Evolutionary conservation across 2,329 filamentous ascomycete genomes (phyloP), one percentile per base, ranked within the genome.

Genomic region (Xylariaceae sp.): DNA sequence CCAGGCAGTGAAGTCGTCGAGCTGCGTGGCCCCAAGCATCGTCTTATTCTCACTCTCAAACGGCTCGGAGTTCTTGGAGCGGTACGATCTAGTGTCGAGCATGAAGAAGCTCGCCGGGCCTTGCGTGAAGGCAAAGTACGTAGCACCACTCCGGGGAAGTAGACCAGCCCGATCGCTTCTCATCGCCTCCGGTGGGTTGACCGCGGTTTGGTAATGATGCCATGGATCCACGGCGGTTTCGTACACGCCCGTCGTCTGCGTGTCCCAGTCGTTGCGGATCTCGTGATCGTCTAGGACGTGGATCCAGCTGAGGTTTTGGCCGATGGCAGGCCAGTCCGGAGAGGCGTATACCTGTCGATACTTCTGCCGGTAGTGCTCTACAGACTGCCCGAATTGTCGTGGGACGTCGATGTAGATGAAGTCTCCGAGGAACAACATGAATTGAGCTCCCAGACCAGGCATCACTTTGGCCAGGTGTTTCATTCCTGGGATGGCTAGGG

Each of bases 241-340:
- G 64, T 92, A 96, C 0, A 95, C 80, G 6, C 89, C 88, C 0
- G 89, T 90, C 12, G 81, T 86, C 65, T 92, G 94, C 15, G 80
- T 76, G 52, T 86, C 83, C 90, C 91, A 97, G 70, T 97, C 94
- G 60, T 99, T 97, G 5, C 81, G 81, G 54, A 99, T 96, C 66
- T 99, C 94, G 62, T 99, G 94, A 66, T 99, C 94, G 64, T 99
- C 94, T 6, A 96, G 80, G 2, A 95, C 91, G 63, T 99, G 94
- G 40, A 97, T 89, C 94, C 94, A 99, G 60, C 91, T 95, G n/a
- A 97, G 74, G 48, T 90, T 85, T 58, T 86, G 77, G 1, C 83
- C 83, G 11, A 88, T 83, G 0, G 82, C 73, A 1, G 81, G 75
- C 94, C 94, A 99, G 57, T 96, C 92, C 0, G 92, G 92, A 2